phyloP scores from a whole-genome alignment of 805 yeast species.

The Saccharomycopsis sp. region DNA sequence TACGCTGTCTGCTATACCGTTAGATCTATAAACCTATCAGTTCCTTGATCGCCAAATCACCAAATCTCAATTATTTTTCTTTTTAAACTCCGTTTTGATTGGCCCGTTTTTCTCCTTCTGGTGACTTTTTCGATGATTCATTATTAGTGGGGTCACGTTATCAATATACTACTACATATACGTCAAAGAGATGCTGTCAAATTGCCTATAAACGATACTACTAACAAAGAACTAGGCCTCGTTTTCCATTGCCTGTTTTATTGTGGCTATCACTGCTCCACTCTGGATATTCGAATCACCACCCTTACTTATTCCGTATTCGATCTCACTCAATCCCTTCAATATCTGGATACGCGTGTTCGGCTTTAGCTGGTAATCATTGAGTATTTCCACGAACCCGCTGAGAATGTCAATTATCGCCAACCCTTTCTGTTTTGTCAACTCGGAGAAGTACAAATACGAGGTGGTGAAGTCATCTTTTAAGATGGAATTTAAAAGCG shows the following conservation, averaged over 20 bases:
- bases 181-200: background rate
- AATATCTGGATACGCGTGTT: conserved; percentile 58
- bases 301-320: conserved; percentile 86
- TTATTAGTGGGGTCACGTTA: background rate
- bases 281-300: conserved; percentile 88
- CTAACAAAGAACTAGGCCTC: conserved; percentile 4
- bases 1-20: background rate
- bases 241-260: conserved; percentile 59
- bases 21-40: background rate
- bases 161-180: background rate
- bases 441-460: conserved; percentile 53
- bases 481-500: conserved; percentile 67
- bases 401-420: conserved; percentile 82
- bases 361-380: conserved; percentile 57
- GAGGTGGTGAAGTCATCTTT: conserved; percentile 87
- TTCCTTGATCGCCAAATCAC: background rate
- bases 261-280: conserved; percentile 83
- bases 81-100: background rate
- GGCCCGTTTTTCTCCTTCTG: background rate
- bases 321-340: conserved; percentile 76
- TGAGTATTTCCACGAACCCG: conserved; percentile 68
- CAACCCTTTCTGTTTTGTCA: conserved; percentile 70
- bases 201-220: too few relatives aligned
- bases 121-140: too few relatives aligned
- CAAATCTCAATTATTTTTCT: background rate